Percentiles rank a stretch among this genome's conserved stretches.
Conservation (phyloP, 116 monocot species). For the Trichopus zeylanicus region DNA sequence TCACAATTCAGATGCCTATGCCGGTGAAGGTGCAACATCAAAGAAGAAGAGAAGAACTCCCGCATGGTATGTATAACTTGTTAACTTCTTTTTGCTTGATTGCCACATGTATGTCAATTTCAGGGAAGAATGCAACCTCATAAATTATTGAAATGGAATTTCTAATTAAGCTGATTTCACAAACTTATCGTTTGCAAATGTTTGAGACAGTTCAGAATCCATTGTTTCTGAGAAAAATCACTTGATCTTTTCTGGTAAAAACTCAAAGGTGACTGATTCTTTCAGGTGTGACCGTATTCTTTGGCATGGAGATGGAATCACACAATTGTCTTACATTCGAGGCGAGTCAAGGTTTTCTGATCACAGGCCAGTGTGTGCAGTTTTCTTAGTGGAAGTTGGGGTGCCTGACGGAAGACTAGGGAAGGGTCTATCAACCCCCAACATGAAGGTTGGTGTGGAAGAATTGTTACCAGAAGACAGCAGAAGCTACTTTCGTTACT, state of each 20-base stretch:
- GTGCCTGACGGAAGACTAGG: constrained; percentile 29
- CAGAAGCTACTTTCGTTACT: no score
- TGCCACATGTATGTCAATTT: neutral
- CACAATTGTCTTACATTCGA: constrained; percentile 60
- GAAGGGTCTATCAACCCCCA: constrained; percentile 23
- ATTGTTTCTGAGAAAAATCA: no score
- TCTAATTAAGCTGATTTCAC: no score
- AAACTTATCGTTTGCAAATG: no score
- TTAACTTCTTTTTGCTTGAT: neutral
- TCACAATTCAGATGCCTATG: constrained; percentile 75
- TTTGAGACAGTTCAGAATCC: no score
- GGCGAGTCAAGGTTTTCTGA: constrained; percentile 89
- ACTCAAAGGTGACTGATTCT: neutral
- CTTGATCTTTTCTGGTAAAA: no score
- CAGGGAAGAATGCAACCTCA: no score
- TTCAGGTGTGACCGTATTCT: constrained; percentile 85
- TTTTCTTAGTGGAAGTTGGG: constrained; percentile 55
- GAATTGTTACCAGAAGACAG: constrained; percentile 62
- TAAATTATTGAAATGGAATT: no score
- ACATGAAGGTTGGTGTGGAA: constrained; percentile 61
- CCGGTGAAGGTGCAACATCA: constrained; percentile 49
- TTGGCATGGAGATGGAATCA: constrained; percentile 79
- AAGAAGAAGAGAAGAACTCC: constrained; percentile 88
- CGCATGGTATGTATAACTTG: constrained; percentile 44
- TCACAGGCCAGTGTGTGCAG: constrained; percentile 81